Conservation (phyloP, 2,329 filamentous ascomycete species). For the Penicillium sclerotiorum region DNA sequence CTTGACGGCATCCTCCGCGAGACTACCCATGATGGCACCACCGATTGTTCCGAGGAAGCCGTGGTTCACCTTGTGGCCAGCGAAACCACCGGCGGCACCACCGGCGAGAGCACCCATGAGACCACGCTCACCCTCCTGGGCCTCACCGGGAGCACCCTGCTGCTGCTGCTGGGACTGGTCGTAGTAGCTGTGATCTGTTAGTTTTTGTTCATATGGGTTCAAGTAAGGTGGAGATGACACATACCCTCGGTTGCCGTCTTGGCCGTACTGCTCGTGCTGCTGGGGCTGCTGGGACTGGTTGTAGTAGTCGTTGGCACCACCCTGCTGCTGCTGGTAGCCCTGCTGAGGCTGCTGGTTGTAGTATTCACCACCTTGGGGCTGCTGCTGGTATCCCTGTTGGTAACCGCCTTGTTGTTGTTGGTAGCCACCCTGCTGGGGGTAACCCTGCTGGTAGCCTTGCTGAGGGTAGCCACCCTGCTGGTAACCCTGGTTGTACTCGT, state of each 20-base stretch:
- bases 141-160: conserved; percentile 38
- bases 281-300: conserved; percentile 28
- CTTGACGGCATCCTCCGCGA: conserved; percentile 50
- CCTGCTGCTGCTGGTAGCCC: conserved; percentile 21
- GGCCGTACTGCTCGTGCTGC: conserved; percentile 29
- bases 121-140: conserved; percentile 50
- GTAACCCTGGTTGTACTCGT: conserved; percentile 30
- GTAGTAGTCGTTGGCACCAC: conserved; percentile 24
- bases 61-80: conserved; percentile 51
- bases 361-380: conserved; percentile 24
- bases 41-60: conserved; percentile 52
- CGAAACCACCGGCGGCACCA: conserved; percentile 50
- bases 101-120: conserved; percentile 51
- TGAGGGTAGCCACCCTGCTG: conserved; percentile 27
- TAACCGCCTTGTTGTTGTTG: conserved; percentile 29
- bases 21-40: conserved; percentile 50
- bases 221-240: conserved; percentile 15
- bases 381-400: conserved; percentile 31
- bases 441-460: conserved; percentile 28
- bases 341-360: conserved; percentile 26
- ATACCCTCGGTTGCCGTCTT: conserved; percentile 33
- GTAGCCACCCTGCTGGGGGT: conserved; percentile 31
- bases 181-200: conserved; percentile 26
- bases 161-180: conserved; percentile 20
- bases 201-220: conserved; percentile 1